Evolutionary conservation across 2,329 filamentous ascomycete genomes (phyloP), one percentile per base, ranked within the genome.

Genomic region (Aspergillus tanneri): DNA sequence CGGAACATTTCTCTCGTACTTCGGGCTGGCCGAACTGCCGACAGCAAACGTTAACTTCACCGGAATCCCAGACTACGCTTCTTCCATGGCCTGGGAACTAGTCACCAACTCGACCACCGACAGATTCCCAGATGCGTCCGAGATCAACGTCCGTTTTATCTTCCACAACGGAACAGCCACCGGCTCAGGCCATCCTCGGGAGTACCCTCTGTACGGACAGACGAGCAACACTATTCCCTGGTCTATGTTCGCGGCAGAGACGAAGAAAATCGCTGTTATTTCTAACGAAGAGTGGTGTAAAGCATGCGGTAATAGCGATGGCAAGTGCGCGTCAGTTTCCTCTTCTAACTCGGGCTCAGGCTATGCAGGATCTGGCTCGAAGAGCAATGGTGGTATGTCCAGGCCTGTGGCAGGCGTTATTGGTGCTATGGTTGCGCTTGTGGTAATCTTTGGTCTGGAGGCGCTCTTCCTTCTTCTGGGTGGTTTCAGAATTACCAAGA

Each of bases 61-160:
- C 50, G 87, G 87, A 46, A 75, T 96, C 10, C 83, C 86, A n/a
- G 85, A 90, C 72, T 96, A 96, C 62, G 90, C 90, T 4, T 86
- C 85, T 2, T 83, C 83, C 55, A 89, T 95, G 81, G 77, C 77
- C 5, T 91, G 95, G 66, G 91, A 96, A 75, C 79, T 78, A 18
- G 79, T 83, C 58, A 84, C 81, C 32, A 77, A 81, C 52, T 62
- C 62, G 4, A 58, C 62, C 6, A 61, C 65, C 0, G 58, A 61
- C 3, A 62, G 61, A 0, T 77, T 79, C 58, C 77, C 77, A 2
- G 56, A 66, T 3, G 52, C 60, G 12, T 68, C 74, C 0, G 80
- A 85, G 4, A 68, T 84, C 30, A 75, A 73, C 47, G 78, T 85
- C 10, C 75, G 82, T 25, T 85, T 85, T 71, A 58, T 81, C 38